Percentiles rank a stretch among this genome's conserved stretches.
Evolutionary conservation across 768 basidiomycete species (phyloP).

Genomic region (Mycena crocata): DNA sequence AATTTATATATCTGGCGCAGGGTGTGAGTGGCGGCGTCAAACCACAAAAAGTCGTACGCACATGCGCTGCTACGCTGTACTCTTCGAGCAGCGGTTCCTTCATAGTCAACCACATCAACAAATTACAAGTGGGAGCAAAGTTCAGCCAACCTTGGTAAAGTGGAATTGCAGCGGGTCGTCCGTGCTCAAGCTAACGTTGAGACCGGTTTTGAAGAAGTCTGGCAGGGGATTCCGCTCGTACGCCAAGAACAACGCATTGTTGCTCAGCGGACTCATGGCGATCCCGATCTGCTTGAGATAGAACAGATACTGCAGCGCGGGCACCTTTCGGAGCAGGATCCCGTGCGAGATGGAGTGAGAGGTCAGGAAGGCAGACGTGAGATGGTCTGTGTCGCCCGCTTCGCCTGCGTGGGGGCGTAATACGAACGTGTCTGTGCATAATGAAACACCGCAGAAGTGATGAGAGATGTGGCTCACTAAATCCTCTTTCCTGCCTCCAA

Average conservation of each 20-base stretch:
- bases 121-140: not conserved
- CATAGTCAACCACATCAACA: not conserved
- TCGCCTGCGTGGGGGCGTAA: slow-evolving; percentile 97
- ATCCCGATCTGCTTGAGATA: slow-evolving; percentile 98
- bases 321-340: slow-evolving; percentile 97
- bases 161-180: slow-evolving; percentile 98
- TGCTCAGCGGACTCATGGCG: slow-evolving; percentile 98
- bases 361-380: slow-evolving; percentile 95
- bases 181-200: slow-evolving; percentile 96
- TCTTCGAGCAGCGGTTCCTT: slow-evolving; percentile 96
- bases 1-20: slow-evolving; percentile 90
- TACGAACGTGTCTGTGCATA: slow-evolving; percentile 86
- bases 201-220: slow-evolving; percentile 95
- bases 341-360: slow-evolving; percentile 99
- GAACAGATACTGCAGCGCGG: slow-evolving; percentile 96
- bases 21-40: not conserved
- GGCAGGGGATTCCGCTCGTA: slow-evolving; percentile 98
- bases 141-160: slow-evolving; percentile 94
- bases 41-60: slow-evolving; percentile 47
- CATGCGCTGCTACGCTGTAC: slow-evolving; percentile 97
- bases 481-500: slow-evolving; percentile 88
- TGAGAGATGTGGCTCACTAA: slow-evolving; percentile 71
- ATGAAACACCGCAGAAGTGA: slow-evolving; percentile 21
- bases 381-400: slow-evolving; percentile 97
- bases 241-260: slow-evolving; percentile 95